Evolutionary conservation across 257 asterid species (phyloP).

Genomic region (Capsicum rhomboideum): DNA sequence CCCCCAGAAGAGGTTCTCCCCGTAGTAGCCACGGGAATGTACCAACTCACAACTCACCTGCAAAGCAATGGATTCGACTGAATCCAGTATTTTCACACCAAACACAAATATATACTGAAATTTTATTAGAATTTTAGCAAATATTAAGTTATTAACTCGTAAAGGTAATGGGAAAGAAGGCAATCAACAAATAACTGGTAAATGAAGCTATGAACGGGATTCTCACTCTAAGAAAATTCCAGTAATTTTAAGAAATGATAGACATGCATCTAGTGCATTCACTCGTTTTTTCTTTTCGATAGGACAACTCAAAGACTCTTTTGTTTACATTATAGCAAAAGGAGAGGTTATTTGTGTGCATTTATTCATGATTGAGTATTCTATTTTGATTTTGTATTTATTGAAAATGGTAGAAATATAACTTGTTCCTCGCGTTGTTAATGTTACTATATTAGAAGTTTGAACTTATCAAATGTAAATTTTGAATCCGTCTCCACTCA

Average conservation of each 20-base stretch:
- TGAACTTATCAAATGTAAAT: neutral
- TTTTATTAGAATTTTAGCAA: neutral
- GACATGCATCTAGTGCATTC: no score
- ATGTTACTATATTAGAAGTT: neutral
- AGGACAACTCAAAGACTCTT: no score
- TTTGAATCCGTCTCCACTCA: rapidly evolving
- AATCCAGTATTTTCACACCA: neutral
- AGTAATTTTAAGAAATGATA: neutral
- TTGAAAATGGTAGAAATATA: neutral
- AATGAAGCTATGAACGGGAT: neutral
- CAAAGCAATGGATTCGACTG: neutral
- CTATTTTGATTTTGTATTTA: neutral
- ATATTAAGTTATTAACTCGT: neutral
- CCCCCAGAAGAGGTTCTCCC: slow-evolving; percentile 16
- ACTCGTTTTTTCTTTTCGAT: neutral
- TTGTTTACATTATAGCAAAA: no score
- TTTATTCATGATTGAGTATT: neutral
- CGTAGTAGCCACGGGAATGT: slow-evolving; percentile 6
- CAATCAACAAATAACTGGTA: neutral
- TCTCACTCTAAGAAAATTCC: neutral
- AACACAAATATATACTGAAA: neutral
- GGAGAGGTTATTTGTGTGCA: neutral
- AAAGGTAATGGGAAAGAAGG: neutral
- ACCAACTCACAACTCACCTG: slow-evolving; percentile 3
- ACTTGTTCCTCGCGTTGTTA: neutral